Evolutionary conservation across 2,329 filamentous ascomycete species (phyloP), one percentile per base, ranked within the genome.

Genomic region (Paraconiothyrium brasiliense): DNA sequence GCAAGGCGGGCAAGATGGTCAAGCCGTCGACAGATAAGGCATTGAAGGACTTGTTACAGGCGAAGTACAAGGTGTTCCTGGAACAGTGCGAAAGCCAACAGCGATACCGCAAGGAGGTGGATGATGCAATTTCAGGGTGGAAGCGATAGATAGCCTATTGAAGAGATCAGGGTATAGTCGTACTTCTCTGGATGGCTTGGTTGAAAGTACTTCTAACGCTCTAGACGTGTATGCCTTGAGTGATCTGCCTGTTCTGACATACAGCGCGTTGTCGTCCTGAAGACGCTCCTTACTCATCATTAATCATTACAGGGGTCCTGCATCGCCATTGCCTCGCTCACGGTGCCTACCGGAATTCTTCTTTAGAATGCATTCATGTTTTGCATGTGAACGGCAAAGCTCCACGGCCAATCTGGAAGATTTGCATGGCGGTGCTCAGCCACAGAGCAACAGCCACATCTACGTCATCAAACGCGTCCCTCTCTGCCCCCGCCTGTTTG

Each of bases 61-160:
- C 90, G 65, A 99, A 99, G 84, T 99, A 97, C 76, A 90, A 92
- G 74, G 88, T 99, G n/a, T 98, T 98, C 83, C 80, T 98, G 59
- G 92, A 97, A 80, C 93, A 97, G 84, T 95, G 92, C 79, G 87
- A 89, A 74, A 90, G 90, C 61, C 95, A 99, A 83, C 90, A 92
- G 78, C 84, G 85, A 63, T 97, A 97, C 77, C 87, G 95, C 72
- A 87, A 84, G 72, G 89, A 89, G 76, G 87, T 99, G 10, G 91
- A 99, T 76, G 86, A 74, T 27, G 81, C 80, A 13, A 71, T 82
- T 54, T 66, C 69, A 48, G 76, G 75, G 10, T 78, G 77, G 77
- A 55, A 48, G 13, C 67, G 61, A 56, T 66, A 47, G 60, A 46
- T 16, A 41, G 37, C 10, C 14, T 16, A 3, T n/a, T 11, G 37